Evolutionary conservation across 345 rosid genomes (phyloP).

Genomic region (Eucalyptus erythrocorys): DNA sequence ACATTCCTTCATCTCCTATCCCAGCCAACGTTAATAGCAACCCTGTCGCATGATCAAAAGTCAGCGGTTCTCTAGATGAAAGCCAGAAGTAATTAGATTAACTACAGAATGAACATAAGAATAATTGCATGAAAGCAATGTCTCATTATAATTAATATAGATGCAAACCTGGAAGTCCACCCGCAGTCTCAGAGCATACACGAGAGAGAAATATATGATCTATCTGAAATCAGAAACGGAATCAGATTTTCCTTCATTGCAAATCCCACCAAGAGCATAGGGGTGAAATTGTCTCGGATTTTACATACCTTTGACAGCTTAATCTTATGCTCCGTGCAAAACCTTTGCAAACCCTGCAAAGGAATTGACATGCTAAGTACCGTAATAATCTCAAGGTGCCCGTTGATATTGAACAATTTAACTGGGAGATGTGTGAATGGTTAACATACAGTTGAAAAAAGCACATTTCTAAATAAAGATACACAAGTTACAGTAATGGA

Average conservation of each 20-base stretch:
- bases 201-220: slow-evolving; percentile 93
- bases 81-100: not conserved
- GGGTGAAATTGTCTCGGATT: not conserved
- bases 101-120: not conserved
- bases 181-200: slow-evolving; percentile 95
- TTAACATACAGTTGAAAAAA: not conserved
- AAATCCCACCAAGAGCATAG: not conserved
- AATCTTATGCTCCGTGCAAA: slow-evolving; percentile 88
- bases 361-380: not conserved
- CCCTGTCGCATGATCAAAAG: slow-evolving; percentile 21
- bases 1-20: slow-evolving; percentile 87
- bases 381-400: not conserved
- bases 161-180: slow-evolving; percentile 85
- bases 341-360: slow-evolving; percentile 81
- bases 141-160: not conserved
- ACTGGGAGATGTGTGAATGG: not conserved
- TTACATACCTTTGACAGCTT: slow-evolving; percentile 73
- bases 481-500: not conserved
- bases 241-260: not conserved
- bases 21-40: slow-evolving; percentile 83
- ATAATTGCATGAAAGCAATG: not conserved
- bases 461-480: not conserved
- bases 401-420: not conserved
- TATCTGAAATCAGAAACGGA: slow-evolving; percentile 27
- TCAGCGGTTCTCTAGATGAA: not conserved